Percentiles rank a stretch among this genome's conserved stretches.
Conservation (phyloP, 148 eudicot species). For the Fagopyrum homotropicum region DNA sequence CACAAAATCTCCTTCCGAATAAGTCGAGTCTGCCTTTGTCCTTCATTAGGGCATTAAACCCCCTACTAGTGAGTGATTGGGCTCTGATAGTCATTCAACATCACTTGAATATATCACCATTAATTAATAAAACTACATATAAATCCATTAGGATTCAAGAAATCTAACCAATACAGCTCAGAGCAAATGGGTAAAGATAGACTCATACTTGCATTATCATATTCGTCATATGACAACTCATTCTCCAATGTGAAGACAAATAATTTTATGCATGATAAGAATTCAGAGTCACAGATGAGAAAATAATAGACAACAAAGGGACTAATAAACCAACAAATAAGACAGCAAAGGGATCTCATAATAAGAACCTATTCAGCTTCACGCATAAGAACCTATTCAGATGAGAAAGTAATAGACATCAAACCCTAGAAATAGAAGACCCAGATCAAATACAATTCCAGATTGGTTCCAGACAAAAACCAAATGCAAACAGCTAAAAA, state of each 20-base stretch:
- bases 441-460: slow-evolving; percentile 8
- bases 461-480: background rate
- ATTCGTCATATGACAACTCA: background rate
- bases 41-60: background rate
- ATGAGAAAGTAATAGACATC: background rate
- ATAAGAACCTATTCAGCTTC: too few relatives aligned
- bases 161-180: background rate
- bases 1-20: background rate
- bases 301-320: background rate
- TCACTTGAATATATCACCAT: background rate
- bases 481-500: slow-evolving; percentile 2
- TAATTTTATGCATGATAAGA: background rate
- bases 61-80: background rate
- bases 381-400: too few relatives aligned
- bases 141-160: background rate
- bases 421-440: slow-evolving; percentile 10
- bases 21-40: background rate
- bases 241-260: background rate
- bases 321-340: too few relatives aligned
- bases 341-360: too few relatives aligned
- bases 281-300: background rate
- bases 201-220: background rate
- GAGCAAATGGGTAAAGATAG: background rate
- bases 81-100: background rate
- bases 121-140: background rate